Conservation (phyloP, 495 filamentous ascomycete genomes). For the Parathielavia hyrcaniae region DNA sequence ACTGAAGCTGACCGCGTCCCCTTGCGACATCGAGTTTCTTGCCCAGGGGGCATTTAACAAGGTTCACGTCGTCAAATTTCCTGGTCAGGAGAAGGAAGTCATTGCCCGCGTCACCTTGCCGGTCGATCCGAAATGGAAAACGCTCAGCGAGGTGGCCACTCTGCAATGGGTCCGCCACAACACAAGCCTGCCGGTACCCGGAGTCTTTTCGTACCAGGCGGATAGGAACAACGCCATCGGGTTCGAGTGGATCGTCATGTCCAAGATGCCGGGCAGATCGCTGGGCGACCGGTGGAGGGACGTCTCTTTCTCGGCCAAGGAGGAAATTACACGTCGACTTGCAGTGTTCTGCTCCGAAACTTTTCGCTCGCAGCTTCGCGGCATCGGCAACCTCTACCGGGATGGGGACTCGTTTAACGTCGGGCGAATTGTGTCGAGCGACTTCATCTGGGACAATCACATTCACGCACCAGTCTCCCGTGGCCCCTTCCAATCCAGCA, state of each 20-base stretch:
- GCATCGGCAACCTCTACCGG: constrained; percentile 9
- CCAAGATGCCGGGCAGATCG: constrained; percentile 16
- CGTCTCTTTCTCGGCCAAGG: constrained; percentile 23
- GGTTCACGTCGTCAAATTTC: constrained; percentile 3
- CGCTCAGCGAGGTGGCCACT: constrained; percentile 45
- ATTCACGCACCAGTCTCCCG: constrained; percentile 7
- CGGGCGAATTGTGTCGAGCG: constrained; percentile 5
- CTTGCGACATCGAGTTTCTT: constrained; percentile 7
- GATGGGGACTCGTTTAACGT: constrained; percentile 5
- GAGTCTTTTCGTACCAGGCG: constrained; percentile 39
- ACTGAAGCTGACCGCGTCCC: background rate
- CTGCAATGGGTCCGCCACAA: constrained; percentile 36
- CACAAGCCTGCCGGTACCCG: constrained; percentile 43
- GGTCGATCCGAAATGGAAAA: constrained; percentile 43
- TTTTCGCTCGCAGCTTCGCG: constrained; percentile 4
- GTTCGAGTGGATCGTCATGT: constrained; percentile 30
- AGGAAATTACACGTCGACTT: constrained; percentile 17
- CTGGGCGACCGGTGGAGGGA: constrained; percentile 28
- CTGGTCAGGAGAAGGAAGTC: constrained; percentile 12
- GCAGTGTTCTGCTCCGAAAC: constrained; percentile 20
- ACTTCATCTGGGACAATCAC: constrained; percentile 6
- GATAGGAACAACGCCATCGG: constrained; percentile 35
- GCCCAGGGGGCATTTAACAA: constrained; percentile 13
- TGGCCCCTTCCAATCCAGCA: constrained; percentile 9
- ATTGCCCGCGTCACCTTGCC: constrained; percentile 39